These are phyloP conservation scores for Besnoitia besnoiti DNA, from an alignment of 169 alveolate genomes.

Conservation along the genomic window DNA sequence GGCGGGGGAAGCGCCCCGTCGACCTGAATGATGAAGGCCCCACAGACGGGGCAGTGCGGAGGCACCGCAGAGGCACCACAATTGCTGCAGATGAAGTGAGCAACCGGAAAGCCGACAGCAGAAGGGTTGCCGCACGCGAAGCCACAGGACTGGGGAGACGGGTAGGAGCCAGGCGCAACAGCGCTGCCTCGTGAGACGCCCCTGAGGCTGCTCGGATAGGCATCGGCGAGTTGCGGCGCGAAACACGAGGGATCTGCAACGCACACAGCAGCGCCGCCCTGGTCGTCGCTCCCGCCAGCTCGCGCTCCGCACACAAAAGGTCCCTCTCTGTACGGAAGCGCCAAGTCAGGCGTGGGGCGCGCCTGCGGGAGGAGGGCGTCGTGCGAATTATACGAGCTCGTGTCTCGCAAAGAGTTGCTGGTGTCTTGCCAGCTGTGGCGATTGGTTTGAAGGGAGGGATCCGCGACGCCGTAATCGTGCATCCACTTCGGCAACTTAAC, in stretches of 20 bases:
- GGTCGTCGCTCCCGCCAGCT: neutral
- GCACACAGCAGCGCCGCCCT: too few relatives aligned
- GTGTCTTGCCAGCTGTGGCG: neutral
- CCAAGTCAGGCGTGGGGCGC: neutral
- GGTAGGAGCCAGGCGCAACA: neutral
- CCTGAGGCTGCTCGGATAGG: neutral
- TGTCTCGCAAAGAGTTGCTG: neutral
- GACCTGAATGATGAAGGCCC: neutral
- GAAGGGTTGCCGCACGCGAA: neutral
- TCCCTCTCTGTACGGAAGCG: neutral
- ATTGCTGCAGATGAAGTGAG: constrained; percentile 3
- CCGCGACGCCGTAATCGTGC: constrained; percentile 20
- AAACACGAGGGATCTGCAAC: neutral
- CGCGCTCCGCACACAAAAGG: neutral
- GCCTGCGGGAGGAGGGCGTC: neutral
- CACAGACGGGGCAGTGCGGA: constrained; percentile 20
- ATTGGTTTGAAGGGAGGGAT: neutral
- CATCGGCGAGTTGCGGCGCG: neutral
- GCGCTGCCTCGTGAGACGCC: neutral
- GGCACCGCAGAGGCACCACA: constrained; percentile 9
- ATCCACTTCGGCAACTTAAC: constrained; percentile 13
- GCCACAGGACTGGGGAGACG: too few relatives aligned
- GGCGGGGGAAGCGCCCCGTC: neutral
- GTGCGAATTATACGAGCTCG: neutral
- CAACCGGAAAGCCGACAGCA: neutral